Conservation (phyloP, 2,329 filamentous ascomycete genomes). For the Cladobotryum mycophilum region DNA sequence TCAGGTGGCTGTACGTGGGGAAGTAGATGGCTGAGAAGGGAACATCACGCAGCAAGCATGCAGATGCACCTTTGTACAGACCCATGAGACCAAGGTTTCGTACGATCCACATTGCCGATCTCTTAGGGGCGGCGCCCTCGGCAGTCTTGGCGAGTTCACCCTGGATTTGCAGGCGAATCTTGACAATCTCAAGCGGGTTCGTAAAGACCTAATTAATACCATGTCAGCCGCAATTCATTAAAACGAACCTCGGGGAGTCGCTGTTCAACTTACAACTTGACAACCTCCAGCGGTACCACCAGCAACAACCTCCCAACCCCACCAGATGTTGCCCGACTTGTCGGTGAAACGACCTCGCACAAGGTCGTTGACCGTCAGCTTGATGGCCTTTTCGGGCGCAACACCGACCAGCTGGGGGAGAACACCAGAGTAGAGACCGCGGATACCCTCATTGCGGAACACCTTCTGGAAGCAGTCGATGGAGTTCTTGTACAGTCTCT, state of each 20-base stretch:
- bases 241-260: background rate
- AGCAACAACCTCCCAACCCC: constrained; percentile 70
- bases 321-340: constrained; percentile 67
- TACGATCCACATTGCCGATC: constrained; percentile 97
- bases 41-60: constrained; percentile 90
- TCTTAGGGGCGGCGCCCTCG: constrained; percentile 71
- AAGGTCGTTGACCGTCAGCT: constrained; percentile 95
- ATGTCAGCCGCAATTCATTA: background rate
- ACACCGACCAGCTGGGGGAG: constrained; percentile 93
- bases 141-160: constrained; percentile 88
- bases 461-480: constrained; percentile 93
- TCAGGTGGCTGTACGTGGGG: constrained; percentile 91
- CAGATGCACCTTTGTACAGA: constrained; percentile 92
- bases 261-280: constrained; percentile 71
- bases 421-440: constrained; percentile 88
- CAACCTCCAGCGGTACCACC: constrained; percentile 87
- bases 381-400: constrained; percentile 98
- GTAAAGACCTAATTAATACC: constrained; percentile 69
- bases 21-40: constrained; percentile 99
- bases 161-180: constrained; percentile 96
- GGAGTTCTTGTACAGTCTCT: constrained; percentile 93
- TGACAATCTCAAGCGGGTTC: constrained; percentile 97
- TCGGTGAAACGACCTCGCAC: constrained; percentile 72
- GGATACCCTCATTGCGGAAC: constrained; percentile 82
- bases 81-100: constrained; percentile 89